phyloP scores from a whole-genome alignment of 1,284 basidiomycete species.

The Leccinum holopus region DNA sequence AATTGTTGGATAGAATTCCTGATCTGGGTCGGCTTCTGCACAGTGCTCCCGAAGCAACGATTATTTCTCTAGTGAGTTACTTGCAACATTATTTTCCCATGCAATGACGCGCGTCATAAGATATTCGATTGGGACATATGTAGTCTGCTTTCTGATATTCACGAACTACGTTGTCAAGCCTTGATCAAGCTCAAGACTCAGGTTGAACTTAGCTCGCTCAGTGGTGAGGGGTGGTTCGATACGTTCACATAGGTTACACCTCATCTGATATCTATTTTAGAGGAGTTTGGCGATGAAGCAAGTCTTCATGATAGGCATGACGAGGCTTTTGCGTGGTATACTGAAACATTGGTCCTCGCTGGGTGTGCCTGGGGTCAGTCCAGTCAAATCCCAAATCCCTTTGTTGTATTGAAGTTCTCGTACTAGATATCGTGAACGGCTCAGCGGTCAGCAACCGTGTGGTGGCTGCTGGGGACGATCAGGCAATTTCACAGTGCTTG shows the following conservation, averaged over 20 bases:
- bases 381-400: neutral
- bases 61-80: neutral
- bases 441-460: neutral
- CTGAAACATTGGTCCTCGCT: conserved; percentile 6
- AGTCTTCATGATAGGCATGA: neutral
- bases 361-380: conserved; percentile 1
- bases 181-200: neutral
- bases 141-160: conserved; percentile 6
- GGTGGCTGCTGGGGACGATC: no score
- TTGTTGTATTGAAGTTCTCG: neutral
- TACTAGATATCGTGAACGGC: neutral
- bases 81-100: neutral
- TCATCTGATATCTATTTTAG: neutral
- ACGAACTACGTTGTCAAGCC: conserved; percentile 9
- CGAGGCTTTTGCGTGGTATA: conserved; percentile 8
- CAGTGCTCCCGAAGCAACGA: neutral
- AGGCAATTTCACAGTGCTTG: neutral
- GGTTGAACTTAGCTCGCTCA: neutral
- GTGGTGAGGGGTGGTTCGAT: neutral
- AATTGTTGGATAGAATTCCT: neutral
- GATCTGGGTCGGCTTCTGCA: conserved; percentile 10
- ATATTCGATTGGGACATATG: conserved; percentile 10
- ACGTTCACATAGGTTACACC: neutral
- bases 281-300: conserved; percentile 4
- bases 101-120: conserved; percentile 4